Percentiles rank a stretch among this genome's conserved stretches.
These are phyloP conservation scores for Penicillium macrosclerotiorum DNA, from an alignment of 495 filamentous ascomycete species.

Conservation along the genomic window DNA sequence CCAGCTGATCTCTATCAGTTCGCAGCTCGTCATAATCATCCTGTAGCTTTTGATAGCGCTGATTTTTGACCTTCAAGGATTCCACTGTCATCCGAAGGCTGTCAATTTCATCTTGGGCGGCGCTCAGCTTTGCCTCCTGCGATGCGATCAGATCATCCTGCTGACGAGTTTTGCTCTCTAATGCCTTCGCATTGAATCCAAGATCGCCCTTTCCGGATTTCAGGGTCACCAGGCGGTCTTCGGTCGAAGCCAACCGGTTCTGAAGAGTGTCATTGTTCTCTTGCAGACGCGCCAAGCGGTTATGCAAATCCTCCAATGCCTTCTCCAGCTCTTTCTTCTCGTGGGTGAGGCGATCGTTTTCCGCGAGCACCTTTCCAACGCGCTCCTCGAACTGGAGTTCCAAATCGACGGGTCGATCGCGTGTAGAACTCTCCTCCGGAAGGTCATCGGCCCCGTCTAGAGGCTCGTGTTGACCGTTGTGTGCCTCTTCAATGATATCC, in stretches of 20 bases:
- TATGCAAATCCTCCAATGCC: slow-evolving; percentile 52
- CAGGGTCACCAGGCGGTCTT: slow-evolving; percentile 45
- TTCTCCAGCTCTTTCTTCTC: slow-evolving; percentile 54
- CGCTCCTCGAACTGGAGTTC: slow-evolving; percentile 55
- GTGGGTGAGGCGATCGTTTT: slow-evolving; percentile 48
- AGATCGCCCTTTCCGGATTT: slow-evolving; percentile 45
- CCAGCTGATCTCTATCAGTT: slow-evolving; percentile 68
- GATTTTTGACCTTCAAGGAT: slow-evolving; percentile 41
- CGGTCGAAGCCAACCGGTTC: slow-evolving; percentile 43
- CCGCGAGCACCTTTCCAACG: slow-evolving; percentile 49
- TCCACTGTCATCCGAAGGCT: slow-evolving; percentile 42
- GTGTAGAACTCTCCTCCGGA: slow-evolving; percentile 31
- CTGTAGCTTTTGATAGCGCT: slow-evolving; percentile 55
- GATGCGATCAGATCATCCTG: slow-evolving; percentile 56
- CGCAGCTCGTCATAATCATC: slow-evolving; percentile 71
- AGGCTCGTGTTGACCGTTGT: slow-evolving; percentile 39
- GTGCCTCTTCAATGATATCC: slow-evolving; percentile 50
- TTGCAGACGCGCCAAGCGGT: slow-evolving; percentile 56
- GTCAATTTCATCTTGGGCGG: slow-evolving; percentile 41
- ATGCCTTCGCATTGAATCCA: slow-evolving; percentile 43
- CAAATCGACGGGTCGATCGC: slow-evolving; percentile 41
- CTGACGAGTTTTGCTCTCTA: slow-evolving; percentile 48
- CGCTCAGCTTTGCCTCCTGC: slow-evolving; percentile 56
- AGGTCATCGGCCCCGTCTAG: slow-evolving; percentile 36
- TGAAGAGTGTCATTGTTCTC: slow-evolving; percentile 56